Conservation (phyloP, 305 asterid species). For the Andrographis paniculata region DNA sequence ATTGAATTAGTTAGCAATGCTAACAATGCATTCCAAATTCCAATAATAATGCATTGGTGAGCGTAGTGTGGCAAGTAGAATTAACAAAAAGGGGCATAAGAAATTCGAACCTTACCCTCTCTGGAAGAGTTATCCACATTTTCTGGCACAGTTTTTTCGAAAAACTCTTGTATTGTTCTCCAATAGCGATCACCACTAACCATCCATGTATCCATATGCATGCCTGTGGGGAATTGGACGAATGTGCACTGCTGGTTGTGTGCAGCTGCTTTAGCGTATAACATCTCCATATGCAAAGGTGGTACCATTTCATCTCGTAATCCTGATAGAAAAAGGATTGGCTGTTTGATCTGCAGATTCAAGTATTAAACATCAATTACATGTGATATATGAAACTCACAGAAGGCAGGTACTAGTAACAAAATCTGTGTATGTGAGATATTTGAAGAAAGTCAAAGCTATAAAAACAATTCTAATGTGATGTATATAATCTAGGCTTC, state of each 20-base stretch:
- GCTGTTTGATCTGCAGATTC: constrained; percentile 65
- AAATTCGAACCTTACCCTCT: not conserved
- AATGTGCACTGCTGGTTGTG: not conserved
- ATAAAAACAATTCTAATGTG: no score
- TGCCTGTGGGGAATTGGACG: not conserved
- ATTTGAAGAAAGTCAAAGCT: no score
- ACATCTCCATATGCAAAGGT: constrained; percentile 84
- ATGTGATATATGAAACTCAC: not conserved
- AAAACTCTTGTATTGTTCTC: not conserved
- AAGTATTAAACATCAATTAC: not conserved
- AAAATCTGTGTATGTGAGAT: no score
- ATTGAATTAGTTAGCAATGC: no score
- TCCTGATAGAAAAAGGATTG: constrained; percentile 93
- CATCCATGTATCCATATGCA: not conserved
- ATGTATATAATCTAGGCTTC: no score
- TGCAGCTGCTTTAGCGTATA: constrained; percentile 94
- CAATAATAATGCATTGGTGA: no score
- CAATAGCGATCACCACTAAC: not conserved
- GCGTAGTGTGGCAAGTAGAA: no score
- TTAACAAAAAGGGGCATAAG: not conserved
- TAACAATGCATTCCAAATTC: no score
- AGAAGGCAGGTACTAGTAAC: no score
- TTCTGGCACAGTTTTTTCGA: not conserved
- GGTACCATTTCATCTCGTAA: constrained; percentile 96
- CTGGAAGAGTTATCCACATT: not conserved